Base-by-base conservation (phyloP, 345 rosid genomes). In the Murraya paniculata region DNA sequence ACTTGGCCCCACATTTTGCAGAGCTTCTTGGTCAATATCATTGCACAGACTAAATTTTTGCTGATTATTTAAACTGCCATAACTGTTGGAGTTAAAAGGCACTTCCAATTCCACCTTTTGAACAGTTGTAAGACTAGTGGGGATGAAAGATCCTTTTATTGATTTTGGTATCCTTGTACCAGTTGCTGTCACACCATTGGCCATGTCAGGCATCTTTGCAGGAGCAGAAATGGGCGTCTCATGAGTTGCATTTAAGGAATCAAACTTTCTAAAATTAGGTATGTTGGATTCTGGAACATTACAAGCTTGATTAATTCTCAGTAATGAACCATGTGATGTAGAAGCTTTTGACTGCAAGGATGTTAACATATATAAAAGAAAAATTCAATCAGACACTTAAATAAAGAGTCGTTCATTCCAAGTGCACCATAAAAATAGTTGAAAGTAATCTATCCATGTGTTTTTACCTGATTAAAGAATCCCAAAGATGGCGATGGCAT, bases 401-500 rank as follows among this genome's bases (percentile, higher is more conserved):
- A 14, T 68, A 16, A 57, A 50, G 31, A 66, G 8, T 24, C 59
- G 71, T 18, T 28, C 45, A 45, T 22, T 21, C 58, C 13, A 22
- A 53, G 41, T 64, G 62, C 25, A 56, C 60, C 28, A 31, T n/a
- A 9, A 13, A 66, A 18, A 48, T 64, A 31, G 71, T 33, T 24
- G 16, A 65, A 36, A 27, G 30, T 50, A 66, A 45, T 50, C 19
- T 22, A 56, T 41, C 41, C 5, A 41, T 61, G 56, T 61, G 31
- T 75, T 64, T 75, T 58, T 81, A 96, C 99, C 97, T 89, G 89
- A 79, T 79, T 73, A 87, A 96, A 96, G 81, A 91, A 93, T 76
- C 97, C 88, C 78, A 94, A 71, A 69, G 99, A 94, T 64, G 99
- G 98, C 45, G 94, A 91, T 68, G 98, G 99, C 91, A 79, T 84